Conservation (phyloP, 106 monocot species). For the Triglochin maritima region DNA sequence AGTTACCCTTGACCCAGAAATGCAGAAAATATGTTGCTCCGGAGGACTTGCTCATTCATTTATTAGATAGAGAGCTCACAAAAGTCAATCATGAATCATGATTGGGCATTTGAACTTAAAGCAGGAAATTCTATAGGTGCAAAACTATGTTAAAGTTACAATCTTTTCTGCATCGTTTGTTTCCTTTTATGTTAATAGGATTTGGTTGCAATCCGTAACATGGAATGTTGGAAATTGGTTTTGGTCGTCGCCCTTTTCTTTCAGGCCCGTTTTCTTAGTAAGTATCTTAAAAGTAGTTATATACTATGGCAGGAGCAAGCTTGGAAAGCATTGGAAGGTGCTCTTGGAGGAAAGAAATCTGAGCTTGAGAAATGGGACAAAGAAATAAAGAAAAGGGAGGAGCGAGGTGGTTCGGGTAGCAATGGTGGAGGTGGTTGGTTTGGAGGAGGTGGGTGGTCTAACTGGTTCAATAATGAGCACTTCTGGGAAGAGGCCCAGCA, state of each 20-base stretch:
- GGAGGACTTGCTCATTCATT: neutral
- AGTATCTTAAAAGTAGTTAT: neutral
- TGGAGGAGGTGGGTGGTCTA: constrained; percentile 71
- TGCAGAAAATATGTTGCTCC: neutral
- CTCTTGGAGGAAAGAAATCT: constrained; percentile 61
- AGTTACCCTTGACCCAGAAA: neutral
- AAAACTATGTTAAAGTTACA: neutral
- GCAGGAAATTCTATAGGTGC: neutral
- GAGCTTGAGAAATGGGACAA: constrained; percentile 87
- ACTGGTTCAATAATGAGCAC: constrained; percentile 50
- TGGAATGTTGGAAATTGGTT: neutral
- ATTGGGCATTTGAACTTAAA: neutral
- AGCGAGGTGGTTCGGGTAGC: constrained; percentile 33
- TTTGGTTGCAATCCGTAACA: neutral
- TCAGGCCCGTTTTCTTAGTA: neutral
- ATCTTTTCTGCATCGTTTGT: neutral
- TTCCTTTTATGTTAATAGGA: neutral
- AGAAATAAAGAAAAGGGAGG: constrained; percentile 65
- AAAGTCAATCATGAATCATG: neutral
- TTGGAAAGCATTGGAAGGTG: constrained; percentile 68
- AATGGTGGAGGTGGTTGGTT: constrained; percentile 61
- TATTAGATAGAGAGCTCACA: neutral
- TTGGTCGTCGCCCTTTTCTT: neutral
- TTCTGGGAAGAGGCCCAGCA: constrained; percentile 82
- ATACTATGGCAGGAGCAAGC: constrained; percentile 50